Percentiles rank a stretch among this genome's conserved stretches.
Conservation (phyloP, 345 rosid genomes). For the Viola odorata region DNA sequence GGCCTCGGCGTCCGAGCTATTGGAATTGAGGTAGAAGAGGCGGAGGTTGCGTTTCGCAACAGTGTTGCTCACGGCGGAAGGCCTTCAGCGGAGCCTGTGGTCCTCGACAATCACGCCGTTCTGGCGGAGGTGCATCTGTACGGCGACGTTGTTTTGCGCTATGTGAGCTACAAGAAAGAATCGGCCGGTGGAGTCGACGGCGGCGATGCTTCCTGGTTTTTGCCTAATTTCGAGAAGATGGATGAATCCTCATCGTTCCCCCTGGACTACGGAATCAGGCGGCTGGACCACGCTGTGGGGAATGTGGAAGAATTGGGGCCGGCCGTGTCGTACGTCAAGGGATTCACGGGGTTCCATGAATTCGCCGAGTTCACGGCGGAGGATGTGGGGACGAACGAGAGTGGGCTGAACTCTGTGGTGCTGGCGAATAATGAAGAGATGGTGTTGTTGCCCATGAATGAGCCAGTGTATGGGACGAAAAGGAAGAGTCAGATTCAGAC, state of each 20-base stretch:
- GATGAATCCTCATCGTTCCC: slow-evolving; percentile 56
- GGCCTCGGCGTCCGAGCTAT: slow-evolving; percentile 72
- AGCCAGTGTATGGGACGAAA: slow-evolving; percentile 86
- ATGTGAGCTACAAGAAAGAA: slow-evolving; percentile 40
- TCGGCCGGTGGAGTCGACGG: too few relatives aligned
- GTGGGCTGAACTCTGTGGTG: slow-evolving; percentile 79
- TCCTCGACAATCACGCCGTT: slow-evolving; percentile 38
- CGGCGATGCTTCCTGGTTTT: slow-evolving; percentile 19
- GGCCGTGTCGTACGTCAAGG: slow-evolving; percentile 54
- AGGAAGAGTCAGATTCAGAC: slow-evolving; percentile 96
- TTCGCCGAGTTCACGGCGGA: slow-evolving; percentile 88
- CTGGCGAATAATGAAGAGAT: slow-evolving; percentile 71
- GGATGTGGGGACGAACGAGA: slow-evolving; percentile 84
- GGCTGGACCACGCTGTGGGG: slow-evolving; percentile 90
- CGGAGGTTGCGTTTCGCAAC: slow-evolving; percentile 49
- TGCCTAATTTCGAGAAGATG: slow-evolving; percentile 58
- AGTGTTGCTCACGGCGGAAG: slow-evolving; percentile 63
- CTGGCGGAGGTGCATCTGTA: slow-evolving; percentile 71
- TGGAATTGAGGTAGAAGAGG: slow-evolving; percentile 69
- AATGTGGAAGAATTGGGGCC: slow-evolving; percentile 71
- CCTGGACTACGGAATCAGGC: slow-evolving; percentile 64
- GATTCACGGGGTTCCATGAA: slow-evolving; percentile 83
- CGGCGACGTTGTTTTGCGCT: slow-evolving; percentile 80
- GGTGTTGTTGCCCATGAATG: slow-evolving; percentile 77
- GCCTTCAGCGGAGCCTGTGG: slow-evolving; percentile 43